phyloP scores from a whole-genome alignment of 371 early-diverging fungal genomes.

The Homolaphlyctis polyrhiza region DNA sequence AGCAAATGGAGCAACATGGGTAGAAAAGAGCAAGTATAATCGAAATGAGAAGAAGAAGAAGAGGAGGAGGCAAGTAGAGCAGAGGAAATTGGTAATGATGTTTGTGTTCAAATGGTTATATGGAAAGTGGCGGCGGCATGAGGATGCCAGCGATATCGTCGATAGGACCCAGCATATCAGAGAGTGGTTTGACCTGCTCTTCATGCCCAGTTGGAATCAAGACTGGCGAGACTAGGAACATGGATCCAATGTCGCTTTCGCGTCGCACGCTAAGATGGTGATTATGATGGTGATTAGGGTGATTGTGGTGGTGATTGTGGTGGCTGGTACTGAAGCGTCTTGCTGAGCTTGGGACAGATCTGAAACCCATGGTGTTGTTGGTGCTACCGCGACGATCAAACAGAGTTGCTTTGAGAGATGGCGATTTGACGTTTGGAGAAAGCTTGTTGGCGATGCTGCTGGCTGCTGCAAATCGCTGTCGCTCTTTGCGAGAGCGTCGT shows the following conservation, averaged over 20 bases:
- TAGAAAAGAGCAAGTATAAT: too few relatives aligned
- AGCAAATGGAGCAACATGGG: too few relatives aligned
- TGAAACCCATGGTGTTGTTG: too few relatives aligned
- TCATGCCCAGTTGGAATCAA: neutral
- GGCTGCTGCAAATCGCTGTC: neutral
- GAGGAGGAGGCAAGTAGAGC: neutral
- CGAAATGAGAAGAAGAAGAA: neutral
- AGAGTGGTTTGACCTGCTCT: neutral
- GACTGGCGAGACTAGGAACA: constrained; percentile 3
- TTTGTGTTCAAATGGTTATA: too few relatives aligned
- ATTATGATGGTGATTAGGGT: neutral
- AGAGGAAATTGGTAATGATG: neutral
- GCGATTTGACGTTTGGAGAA: constrained; percentile 1
- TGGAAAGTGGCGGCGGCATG: neutral
- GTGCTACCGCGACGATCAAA: constrained; percentile 1
- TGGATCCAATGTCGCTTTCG: constrained; percentile 1
- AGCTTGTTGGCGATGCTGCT: neutral
- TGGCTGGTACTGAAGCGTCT: neutral
- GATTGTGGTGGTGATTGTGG: neutral
- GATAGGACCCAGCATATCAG: neutral
- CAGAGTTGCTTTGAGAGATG: constrained; percentile 2
- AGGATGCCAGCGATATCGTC: neutral
- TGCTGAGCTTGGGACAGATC: too few relatives aligned
- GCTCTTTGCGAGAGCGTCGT: neutral
- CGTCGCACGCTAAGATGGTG: neutral